These are phyloP conservation scores for Pseudoturritis turrita DNA, from an alignment of 345 rosid genomes.

Conservation along the genomic window DNA sequence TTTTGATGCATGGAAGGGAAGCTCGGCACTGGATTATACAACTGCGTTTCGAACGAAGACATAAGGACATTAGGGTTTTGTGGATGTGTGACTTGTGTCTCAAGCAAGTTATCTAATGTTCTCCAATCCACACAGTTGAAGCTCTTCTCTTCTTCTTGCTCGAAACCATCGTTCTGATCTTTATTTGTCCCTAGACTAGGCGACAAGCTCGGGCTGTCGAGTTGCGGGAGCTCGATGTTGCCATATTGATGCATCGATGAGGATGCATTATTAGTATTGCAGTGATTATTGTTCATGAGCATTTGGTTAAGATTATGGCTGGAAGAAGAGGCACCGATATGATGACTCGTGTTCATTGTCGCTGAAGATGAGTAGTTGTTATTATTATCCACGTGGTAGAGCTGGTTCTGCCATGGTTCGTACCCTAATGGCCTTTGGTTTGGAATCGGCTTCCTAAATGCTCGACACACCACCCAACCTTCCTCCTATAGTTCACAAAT, in stretches of 20 bases:
- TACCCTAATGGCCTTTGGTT: conserved; percentile 62
- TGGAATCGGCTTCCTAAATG: conserved; percentile 80
- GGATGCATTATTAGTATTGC: conserved; percentile 14
- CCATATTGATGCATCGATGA: conserved; percentile 32
- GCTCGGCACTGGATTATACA: conserved; percentile 16
- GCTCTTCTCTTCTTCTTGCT: conserved; percentile 41
- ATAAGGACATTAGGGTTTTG: conserved; percentile 16
- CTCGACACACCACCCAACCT: conserved; percentile 98
- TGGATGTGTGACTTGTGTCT: conserved; percentile 36
- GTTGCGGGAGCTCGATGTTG: conserved; percentile 55
- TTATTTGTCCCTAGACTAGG: conserved; percentile 41
- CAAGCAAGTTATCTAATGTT: conserved; percentile 51
- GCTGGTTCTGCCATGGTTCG: conserved; percentile 60
- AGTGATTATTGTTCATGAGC: conserved; percentile 22
- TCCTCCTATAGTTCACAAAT: conserved; percentile 54
- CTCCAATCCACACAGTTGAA: conserved; percentile 57
- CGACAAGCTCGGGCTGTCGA: conserved; percentile 61
- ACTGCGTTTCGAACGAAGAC: conserved; percentile 25
- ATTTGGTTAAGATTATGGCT: conserved; percentile 27
- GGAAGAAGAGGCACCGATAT: conserved; percentile 28
- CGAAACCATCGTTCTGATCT: conserved; percentile 40
- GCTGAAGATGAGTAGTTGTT: conserved; percentile 21
- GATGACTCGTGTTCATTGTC: conserved; percentile 25
- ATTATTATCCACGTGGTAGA: conserved; percentile 36
- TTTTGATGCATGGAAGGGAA: conserved; percentile 34